Evolutionary conservation across 306 rosid genomes (phyloP).

Genomic region (Glycyrrhiza uralensis): DNA sequence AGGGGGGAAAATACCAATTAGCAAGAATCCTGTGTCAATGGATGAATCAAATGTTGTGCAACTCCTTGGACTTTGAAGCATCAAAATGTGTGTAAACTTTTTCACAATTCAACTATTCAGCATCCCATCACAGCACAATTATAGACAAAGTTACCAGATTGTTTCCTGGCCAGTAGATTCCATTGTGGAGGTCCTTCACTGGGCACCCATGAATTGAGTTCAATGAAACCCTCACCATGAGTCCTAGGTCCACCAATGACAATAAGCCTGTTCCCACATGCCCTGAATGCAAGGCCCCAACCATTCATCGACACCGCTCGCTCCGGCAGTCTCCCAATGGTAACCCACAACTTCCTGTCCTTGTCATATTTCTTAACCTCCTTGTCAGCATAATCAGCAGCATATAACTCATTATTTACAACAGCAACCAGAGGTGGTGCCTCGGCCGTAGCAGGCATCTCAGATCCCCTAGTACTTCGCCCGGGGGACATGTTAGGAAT

Average conservation of each 20-base stretch:
- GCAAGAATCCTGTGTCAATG: constrained; percentile 51
- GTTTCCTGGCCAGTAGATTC: constrained; percentile 75
- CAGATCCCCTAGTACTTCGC: constrained; percentile 44
- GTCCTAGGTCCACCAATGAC: constrained; percentile 86
- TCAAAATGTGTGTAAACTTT: constrained; percentile 21
- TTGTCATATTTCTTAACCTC: constrained; percentile 79
- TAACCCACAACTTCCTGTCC: constrained; percentile 42
- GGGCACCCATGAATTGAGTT: constrained; percentile 90
- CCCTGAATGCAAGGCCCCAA: constrained; percentile 96
- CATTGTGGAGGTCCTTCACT: constrained; percentile 94
- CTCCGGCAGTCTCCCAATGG: constrained; percentile 80
- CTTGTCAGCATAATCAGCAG: constrained; percentile 87
- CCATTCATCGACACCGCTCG: constrained; percentile 76
- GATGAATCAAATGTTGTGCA: constrained; percentile 46
- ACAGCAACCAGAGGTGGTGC: constrained; percentile 96
- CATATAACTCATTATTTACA: constrained; percentile 71
- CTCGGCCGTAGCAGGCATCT: constrained; percentile 70
- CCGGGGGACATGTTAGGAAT: constrained; percentile 88
- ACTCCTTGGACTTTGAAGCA: constrained; percentile 32
- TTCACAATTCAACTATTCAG: constrained; percentile 40
- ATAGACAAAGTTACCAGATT: constrained; percentile 78
- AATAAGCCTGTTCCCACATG: constrained; percentile 84
- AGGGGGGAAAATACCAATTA: constrained; percentile 64
- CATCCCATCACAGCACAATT: constrained; percentile 99
- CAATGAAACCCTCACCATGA: constrained; percentile 70